Conservation (phyloP, 2,329 filamentous ascomycete species). For the Apiospora koreana region DNA sequence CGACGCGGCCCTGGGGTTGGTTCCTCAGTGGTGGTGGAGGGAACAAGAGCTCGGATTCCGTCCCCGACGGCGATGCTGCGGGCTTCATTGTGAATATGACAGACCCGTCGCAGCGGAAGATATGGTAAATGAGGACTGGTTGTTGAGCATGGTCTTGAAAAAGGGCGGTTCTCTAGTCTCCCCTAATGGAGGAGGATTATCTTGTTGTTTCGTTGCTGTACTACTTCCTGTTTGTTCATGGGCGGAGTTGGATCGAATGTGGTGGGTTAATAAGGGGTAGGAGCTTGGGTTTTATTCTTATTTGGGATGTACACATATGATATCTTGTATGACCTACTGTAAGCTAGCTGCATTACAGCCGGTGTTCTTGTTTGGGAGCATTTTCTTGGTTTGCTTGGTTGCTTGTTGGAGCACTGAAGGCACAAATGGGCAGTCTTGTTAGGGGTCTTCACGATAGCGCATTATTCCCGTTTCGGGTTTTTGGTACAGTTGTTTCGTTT, state of each 20-base stretch:
- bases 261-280: background rate
- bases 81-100: background rate
- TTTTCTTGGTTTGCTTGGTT: background rate
- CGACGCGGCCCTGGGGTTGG: background rate
- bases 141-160: background rate
- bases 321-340: slow-evolving; percentile 2
- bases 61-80: background rate
- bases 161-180: background rate
- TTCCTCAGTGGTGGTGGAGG: background rate
- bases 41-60: background rate
- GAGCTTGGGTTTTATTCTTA: background rate
- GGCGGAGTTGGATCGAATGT: background rate
- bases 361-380: background rate
- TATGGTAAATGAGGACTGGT: background rate
- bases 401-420: background rate
- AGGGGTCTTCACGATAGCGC: background rate
- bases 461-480: background rate
- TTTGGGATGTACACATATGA: background rate
- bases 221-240: background rate
- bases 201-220: background rate
- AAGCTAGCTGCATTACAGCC: background rate
- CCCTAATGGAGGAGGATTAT: background rate
- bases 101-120: background rate
- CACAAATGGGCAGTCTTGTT: background rate
- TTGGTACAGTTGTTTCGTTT: background rate